Conservation (phyloP, 495 filamentous ascomycete species). For the Cryomyces antarcticus region DNA sequence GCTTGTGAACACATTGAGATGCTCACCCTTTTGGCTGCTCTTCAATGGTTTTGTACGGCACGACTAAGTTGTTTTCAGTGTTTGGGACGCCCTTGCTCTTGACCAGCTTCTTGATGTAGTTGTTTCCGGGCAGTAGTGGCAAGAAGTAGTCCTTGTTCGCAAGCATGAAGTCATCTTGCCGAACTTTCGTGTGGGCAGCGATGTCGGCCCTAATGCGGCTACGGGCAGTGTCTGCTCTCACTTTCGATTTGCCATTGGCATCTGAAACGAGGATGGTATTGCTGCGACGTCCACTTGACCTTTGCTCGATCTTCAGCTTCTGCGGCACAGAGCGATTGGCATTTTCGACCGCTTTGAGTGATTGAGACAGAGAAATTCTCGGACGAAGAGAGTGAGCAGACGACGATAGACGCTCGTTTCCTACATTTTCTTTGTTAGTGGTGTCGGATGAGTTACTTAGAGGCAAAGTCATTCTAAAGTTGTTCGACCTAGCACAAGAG, state of each 20-base stretch:
- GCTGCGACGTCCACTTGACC: too few relatives aligned
- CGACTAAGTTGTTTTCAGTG: background rate
- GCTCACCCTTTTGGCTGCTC: constrained; percentile 24
- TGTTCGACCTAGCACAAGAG: too few relatives aligned
- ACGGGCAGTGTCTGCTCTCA: constrained; percentile 16
- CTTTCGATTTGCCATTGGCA: background rate
- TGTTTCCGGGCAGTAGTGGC: constrained; percentile 30
- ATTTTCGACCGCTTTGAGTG: too few relatives aligned
- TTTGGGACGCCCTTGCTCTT: constrained; percentile 1
- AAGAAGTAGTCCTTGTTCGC: constrained; percentile 31
- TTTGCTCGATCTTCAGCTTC: too few relatives aligned
- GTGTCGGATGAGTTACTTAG: too few relatives aligned
- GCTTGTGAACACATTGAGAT: constrained; percentile 10
- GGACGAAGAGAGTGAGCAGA: too few relatives aligned
- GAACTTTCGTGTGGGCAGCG: constrained; percentile 23
- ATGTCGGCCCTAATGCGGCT: constrained; percentile 26
- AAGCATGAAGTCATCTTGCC: constrained; percentile 29
- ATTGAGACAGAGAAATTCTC: too few relatives aligned
- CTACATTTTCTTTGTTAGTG: too few relatives aligned
- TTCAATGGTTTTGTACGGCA: constrained; percentile 26
- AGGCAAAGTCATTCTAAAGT: too few relatives aligned
- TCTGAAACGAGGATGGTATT: constrained; percentile 8
- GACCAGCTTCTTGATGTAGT: constrained; percentile 29
- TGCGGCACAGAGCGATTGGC: too few relatives aligned
- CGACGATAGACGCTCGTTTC: too few relatives aligned